A percentile compares a stretch with the other conserved stretches of the same genome.
phyloP scores from a whole-genome alignment of 2,329 filamentous ascomycete species.

The Lachnellula arida region DNA sequence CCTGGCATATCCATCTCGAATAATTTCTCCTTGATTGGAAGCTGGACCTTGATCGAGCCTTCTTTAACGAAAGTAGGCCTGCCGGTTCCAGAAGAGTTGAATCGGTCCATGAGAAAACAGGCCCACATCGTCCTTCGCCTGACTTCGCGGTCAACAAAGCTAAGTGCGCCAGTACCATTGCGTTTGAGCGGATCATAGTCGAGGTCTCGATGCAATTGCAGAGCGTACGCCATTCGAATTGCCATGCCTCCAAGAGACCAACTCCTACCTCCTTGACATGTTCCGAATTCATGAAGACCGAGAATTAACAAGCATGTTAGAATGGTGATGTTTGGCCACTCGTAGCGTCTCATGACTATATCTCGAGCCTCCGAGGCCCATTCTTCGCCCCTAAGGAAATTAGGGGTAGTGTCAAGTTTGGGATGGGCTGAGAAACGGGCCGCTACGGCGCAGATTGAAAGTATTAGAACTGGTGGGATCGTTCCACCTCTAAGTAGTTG shows the following conservation, averaged over 20 bases:
- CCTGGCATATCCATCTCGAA: constrained; percentile 91
- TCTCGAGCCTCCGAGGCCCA: constrained; percentile 87
- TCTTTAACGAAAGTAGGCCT: constrained; percentile 88
- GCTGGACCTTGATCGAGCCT: constrained; percentile 79
- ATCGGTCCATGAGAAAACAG: constrained; percentile 94
- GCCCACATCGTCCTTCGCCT: constrained; percentile 95
- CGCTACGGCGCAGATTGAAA: constrained; percentile 95
- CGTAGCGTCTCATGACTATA: constrained; percentile 82
- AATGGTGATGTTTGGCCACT: constrained; percentile 94
- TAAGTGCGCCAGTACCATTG: constrained; percentile 62
- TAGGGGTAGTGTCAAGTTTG: constrained; percentile 63
- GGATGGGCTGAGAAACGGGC: constrained; percentile 91
- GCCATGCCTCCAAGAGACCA: constrained; percentile 96
- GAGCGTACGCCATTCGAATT: constrained; percentile 92
- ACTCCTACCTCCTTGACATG: constrained; percentile 90
- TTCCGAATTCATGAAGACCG: constrained; percentile 92
- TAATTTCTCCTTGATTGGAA: constrained; percentile 85
- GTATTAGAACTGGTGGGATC: constrained; percentile 80
- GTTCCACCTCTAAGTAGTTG: constrained; percentile 56
- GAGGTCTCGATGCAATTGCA: constrained; percentile 88
- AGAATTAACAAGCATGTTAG: constrained; percentile 84
- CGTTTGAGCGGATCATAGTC: constrained; percentile 71
- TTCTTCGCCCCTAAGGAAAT: constrained; percentile 82
- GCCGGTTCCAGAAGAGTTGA: constrained; percentile 93
- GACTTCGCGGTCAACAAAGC: constrained; percentile 91